Evolutionary conservation across 2,329 filamentous ascomycete genomes (phyloP).

Genomic region (Hortaea sp.): DNA sequence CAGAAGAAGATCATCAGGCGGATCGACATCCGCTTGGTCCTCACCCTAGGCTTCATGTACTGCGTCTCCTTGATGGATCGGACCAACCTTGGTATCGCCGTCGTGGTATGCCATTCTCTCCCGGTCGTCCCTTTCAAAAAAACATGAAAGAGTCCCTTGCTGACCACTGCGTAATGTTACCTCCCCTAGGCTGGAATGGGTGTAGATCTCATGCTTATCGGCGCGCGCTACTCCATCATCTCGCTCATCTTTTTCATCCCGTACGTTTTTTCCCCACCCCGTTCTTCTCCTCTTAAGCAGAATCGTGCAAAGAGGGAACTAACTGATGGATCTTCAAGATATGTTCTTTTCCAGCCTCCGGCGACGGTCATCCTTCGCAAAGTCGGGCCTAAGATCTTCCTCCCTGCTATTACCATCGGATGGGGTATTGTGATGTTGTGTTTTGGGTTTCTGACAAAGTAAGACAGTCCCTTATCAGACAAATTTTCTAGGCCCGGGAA

Average conservation of each 20-base stretch:
- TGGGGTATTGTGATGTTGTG: constrained; percentile 55
- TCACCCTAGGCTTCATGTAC: constrained; percentile 34
- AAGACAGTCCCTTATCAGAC: constrained; percentile 22
- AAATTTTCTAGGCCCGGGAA: not conserved
- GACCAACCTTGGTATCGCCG: constrained; percentile 25
- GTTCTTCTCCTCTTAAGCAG: not conserved
- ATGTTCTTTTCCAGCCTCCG: constrained; percentile 61
- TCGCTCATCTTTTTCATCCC: constrained; percentile 57
- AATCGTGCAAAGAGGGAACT: not conserved
- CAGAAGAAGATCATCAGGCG: constrained; percentile 58
- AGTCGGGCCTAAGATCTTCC: constrained; percentile 40
- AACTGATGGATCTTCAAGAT: constrained; percentile 33
- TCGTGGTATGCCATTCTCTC: constrained; percentile 9
- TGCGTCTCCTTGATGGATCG: constrained; percentile 25
- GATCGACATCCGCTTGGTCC: constrained; percentile 50
- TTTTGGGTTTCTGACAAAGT: constrained; percentile 50
- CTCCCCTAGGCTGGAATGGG: constrained; percentile 22
- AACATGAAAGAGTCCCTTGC: not conserved
- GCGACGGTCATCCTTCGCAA: constrained; percentile 60
- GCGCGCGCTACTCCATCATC: constrained; percentile 20
- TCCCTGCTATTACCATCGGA: constrained; percentile 32
- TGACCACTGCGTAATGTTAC: not conserved
- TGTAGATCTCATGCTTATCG: constrained; percentile 22
- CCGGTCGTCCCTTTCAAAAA: not conserved
- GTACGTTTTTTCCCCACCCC: not conserved